A percentile compares a stretch with the other conserved stretches of the same genome.
Conservation (phyloP, 1,139 yeast genomes). For the Magnusiomyces ingens region DNA sequence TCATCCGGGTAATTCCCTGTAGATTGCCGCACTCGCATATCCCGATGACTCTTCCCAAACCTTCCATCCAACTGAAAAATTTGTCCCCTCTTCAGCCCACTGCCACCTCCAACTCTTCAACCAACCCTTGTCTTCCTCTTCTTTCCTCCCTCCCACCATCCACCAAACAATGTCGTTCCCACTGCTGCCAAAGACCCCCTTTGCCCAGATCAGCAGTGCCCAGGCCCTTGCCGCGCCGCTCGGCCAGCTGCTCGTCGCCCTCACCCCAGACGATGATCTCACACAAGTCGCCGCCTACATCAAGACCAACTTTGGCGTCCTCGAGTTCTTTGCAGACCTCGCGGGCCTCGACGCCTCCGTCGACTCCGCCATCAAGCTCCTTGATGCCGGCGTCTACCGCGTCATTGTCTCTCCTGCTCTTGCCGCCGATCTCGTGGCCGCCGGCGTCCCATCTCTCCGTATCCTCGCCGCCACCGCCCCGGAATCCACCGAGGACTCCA, state of each 20-base stretch:
- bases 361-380: slow-evolving; percentile 47
- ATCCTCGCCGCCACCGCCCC: slow-evolving; percentile 44
- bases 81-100: neutral
- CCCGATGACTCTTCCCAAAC: slow-evolving; percentile 1
- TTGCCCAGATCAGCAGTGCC: slow-evolving; percentile 22
- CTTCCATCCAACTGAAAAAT: neutral
- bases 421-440: slow-evolving; percentile 35
- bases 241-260: slow-evolving; percentile 38
- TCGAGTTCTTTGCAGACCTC: slow-evolving; percentile 38
- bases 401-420: slow-evolving; percentile 41
- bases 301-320: slow-evolving; percentile 24
- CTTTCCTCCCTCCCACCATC: neutral
- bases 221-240: slow-evolving; percentile 29
- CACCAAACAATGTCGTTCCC: slow-evolving; percentile 39
- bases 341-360: slow-evolving; percentile 31
- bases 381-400: slow-evolving; percentile 60
- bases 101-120: neutral
- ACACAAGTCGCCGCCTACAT: slow-evolving; percentile 20
- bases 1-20: neutral
- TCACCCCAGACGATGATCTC: slow-evolving; percentile 34
- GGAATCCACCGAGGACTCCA: slow-evolving; percentile 19
- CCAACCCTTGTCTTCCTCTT: neutral
- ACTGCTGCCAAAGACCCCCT: slow-evolving; percentile 38
- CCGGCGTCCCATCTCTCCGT: slow-evolving; percentile 52
- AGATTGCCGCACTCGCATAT: too few relatives aligned